Conservation (phyloP, 495 filamentous ascomycete species). For the Tetracladium setigerum region DNA sequence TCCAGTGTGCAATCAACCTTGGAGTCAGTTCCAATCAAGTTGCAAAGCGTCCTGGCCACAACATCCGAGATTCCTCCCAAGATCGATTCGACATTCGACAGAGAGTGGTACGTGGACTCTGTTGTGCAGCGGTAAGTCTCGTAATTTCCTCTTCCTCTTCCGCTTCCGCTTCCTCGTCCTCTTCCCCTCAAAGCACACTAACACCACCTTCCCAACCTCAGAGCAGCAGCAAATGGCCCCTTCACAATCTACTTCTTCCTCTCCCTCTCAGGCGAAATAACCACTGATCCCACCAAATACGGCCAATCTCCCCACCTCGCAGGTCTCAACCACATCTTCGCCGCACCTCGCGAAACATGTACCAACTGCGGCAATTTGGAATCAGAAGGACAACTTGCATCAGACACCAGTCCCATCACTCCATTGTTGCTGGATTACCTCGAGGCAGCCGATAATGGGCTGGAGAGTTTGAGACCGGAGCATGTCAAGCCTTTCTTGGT, state of each 20-base stretch:
- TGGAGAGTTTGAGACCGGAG: neutral
- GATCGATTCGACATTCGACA: too few relatives aligned
- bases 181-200: too few relatives aligned
- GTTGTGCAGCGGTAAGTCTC: too few relatives aligned
- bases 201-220: neutral
- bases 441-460: neutral
- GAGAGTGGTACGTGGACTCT: too few relatives aligned
- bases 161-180: too few relatives aligned
- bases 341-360: neutral
- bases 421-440: neutral
- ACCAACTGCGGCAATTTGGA: neutral
- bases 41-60: neutral
- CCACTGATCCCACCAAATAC: neutral
- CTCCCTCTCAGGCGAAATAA: neutral
- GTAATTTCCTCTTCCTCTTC: too few relatives aligned
- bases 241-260: slow-evolving; percentile 1
- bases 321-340: neutral
- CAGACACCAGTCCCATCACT: neutral
- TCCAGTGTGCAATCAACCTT: neutral
- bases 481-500: slow-evolving; percentile 1
- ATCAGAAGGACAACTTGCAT: neutral
- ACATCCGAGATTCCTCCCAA: too few relatives aligned
- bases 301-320: neutral
- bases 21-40: neutral
- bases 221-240: neutral